phyloP scores from a whole-genome alignment of 2,329 filamentous ascomycete species.

The Aspergillus chevalieri region DNA sequence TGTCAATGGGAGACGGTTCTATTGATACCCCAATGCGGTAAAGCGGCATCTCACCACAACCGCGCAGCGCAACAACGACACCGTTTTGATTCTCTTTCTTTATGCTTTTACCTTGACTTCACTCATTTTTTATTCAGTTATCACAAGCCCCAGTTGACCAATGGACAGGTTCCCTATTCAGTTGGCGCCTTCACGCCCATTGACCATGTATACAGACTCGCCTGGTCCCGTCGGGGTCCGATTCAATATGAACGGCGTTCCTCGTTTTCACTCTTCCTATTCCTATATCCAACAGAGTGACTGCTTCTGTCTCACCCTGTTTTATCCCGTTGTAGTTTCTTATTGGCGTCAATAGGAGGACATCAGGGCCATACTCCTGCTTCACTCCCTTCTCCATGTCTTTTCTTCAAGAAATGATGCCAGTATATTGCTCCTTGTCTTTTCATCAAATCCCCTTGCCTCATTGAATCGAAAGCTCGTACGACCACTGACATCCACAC shows the following conservation, averaged over 20 bases:
- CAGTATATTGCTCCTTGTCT: constrained; percentile 7
- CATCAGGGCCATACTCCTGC: constrained; percentile 5
- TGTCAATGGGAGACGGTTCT: constrained; percentile 1
- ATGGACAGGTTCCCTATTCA: constrained; percentile 9
- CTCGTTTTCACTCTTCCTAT: not conserved
- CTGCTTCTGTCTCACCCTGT: not conserved
- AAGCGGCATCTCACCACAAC: constrained; percentile 1
- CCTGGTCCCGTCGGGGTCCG: not conserved
- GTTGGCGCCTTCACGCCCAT: not conserved
- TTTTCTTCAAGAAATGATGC: constrained; percentile 7
- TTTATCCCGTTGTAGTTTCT: not conserved
- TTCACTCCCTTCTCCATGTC: not conserved
- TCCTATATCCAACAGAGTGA: not conserved
- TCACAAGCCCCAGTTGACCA: constrained; percentile 3
- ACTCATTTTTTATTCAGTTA: constrained; percentile 7
- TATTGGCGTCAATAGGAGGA: not conserved
- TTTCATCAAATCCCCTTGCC: not conserved
- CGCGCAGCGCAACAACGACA: constrained; percentile 1
- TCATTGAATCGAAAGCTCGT: not conserved
- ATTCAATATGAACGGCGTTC: not conserved
- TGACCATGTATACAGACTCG: not conserved
- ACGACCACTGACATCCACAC: not conserved
- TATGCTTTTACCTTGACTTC: not conserved
- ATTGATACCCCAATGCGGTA: constrained; percentile 23
- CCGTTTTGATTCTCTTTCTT: not conserved